Evolutionary conservation across 208 protist species (phyloP).

Genomic region (Angomonas desouzai): DNA sequence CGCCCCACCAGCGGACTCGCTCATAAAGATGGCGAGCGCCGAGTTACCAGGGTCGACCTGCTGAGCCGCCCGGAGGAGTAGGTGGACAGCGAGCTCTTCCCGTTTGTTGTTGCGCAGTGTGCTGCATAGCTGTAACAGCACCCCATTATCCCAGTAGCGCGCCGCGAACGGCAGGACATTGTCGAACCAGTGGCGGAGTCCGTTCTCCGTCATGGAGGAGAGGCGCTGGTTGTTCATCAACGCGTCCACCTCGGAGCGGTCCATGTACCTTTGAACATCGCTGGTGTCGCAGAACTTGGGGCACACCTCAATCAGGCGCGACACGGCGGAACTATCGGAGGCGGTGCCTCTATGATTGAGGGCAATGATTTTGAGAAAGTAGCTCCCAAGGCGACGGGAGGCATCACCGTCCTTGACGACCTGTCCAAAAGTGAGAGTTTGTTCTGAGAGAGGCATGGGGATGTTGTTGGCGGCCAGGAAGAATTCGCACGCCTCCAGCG

Average conservation of each 20-base stretch:
- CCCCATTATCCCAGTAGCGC: conserved; percentile 71
- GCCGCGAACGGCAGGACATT: conserved; percentile 58
- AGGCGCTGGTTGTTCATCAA: conserved; percentile 42
- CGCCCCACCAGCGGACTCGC: conserved; percentile 3
- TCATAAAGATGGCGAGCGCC: conserved; percentile 36
- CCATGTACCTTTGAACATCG: conserved; percentile 63
- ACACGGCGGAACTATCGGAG: conserved; percentile 36
- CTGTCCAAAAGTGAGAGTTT: conserved; percentile 60
- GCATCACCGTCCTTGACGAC: conserved; percentile 64
- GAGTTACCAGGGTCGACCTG: conserved; percentile 75
- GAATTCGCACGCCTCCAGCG: conserved; percentile 59
- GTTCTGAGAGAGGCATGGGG: conserved; percentile 45
- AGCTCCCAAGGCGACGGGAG: conserved; percentile 60
- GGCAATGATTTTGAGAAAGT: conserved; percentile 52
- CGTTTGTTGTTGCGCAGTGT: conserved; percentile 63
- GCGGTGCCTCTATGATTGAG: conserved; percentile 40
- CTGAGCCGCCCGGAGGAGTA: conserved; percentile 80
- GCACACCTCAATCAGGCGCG: conserved; percentile 60
- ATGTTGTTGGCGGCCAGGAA: conserved; percentile 47
- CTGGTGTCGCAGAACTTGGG: conserved; percentile 78
- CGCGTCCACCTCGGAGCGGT: conserved; percentile 55
- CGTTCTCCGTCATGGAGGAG: conserved; percentile 37
- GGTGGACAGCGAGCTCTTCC: conserved; percentile 61
- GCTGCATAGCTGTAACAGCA: conserved; percentile 69
- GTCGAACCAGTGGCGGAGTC: conserved; percentile 55